A percentile compares a stretch with the other conserved stretches of the same genome.
Conservation (phyloP, 352 stramenopile species). For the Globisporangium splendens region DNA sequence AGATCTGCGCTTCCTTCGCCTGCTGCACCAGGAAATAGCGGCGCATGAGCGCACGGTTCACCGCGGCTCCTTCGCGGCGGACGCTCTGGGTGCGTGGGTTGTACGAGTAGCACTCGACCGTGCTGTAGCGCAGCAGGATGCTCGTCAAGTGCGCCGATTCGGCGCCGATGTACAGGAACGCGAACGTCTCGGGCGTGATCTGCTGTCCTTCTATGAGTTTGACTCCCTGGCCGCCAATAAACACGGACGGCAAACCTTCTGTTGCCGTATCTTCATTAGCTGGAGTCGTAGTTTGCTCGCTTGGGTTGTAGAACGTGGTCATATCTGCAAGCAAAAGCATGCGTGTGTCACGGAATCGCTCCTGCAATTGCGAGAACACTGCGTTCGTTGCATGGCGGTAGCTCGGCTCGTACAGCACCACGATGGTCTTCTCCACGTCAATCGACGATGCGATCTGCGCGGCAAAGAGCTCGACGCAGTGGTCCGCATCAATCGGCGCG, state of each 20-base stretch:
- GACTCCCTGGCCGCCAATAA: conserved; percentile 66
- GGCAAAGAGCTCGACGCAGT: conserved; percentile 46
- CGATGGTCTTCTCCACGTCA: conserved; percentile 44
- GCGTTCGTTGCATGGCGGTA: conserved; percentile 80
- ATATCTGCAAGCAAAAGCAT: conserved; percentile 58
- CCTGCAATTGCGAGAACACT: conserved; percentile 44
- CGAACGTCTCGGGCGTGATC: conserved; percentile 34
- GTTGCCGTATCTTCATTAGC: conserved; percentile 7
- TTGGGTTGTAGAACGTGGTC: conserved; percentile 68
- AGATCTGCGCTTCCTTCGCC: conserved; percentile 91
- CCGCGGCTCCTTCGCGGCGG: conserved; percentile 52
- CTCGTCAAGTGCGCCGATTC: conserved; percentile 80
- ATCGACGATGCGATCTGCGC: conserved; percentile 19
- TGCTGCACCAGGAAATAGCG: conserved; percentile 88
- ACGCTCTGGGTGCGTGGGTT: conserved; percentile 38
- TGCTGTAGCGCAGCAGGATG: conserved; percentile 76
- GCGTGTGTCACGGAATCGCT: conserved; percentile 28
- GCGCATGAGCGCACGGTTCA: conserved; percentile 75
- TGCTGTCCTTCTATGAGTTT: conserved; percentile 23
- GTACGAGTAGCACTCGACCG: conserved; percentile 70
- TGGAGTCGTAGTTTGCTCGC: conserved; percentile 1
- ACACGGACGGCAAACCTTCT: conserved; percentile 4
- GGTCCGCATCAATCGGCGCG: conserved; percentile 50
- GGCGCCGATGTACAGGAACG: conserved; percentile 69
- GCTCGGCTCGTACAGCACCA: conserved; percentile 90